Evolutionary conservation across 768 basidiomycete species (phyloP).

Genomic region (Rhodosporidiobolus sp.): DNA sequence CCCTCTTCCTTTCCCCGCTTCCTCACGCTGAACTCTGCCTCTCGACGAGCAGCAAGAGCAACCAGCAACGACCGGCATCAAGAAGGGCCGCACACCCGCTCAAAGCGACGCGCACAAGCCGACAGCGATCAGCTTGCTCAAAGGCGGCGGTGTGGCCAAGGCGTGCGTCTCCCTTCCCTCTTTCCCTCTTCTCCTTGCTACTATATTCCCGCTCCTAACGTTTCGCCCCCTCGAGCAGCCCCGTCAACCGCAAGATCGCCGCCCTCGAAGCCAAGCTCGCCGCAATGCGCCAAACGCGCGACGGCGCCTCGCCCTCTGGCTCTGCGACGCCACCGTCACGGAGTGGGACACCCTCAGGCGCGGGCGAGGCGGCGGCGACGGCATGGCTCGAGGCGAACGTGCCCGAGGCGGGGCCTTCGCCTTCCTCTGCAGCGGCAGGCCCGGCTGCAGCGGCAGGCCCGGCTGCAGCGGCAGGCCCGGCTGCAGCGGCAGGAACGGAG

Average conservation of each 20-base stretch:
- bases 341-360: background rate
- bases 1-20: slow-evolving; percentile 24
- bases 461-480: background rate
- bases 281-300: slow-evolving; percentile 54
- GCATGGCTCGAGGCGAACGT: background rate
- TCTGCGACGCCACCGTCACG: background rate
- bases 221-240: slow-evolving; percentile 45
- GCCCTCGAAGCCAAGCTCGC: slow-evolving; percentile 92
- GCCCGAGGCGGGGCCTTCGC: background rate
- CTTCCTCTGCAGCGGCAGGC: background rate
- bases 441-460: background rate
- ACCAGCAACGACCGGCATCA: background rate
- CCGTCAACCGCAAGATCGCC: slow-evolving; percentile 84
- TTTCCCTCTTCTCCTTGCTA: too few species aligned
- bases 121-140: slow-evolving; percentile 83
- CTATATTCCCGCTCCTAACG: background rate
- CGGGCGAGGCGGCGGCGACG: background rate
- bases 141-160: slow-evolving; percentile 60
- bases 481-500: background rate
- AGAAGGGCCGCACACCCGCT: slow-evolving; percentile 23
- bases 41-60: background rate
- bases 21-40: slow-evolving; percentile 49
- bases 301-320: background rate
- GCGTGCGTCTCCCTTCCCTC: slow-evolving; percentile 50
- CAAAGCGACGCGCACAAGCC: slow-evolving; percentile 62